phyloP scores from a whole-genome alignment of 345 rosid genomes.

The Sisymbrium altissimum region DNA sequence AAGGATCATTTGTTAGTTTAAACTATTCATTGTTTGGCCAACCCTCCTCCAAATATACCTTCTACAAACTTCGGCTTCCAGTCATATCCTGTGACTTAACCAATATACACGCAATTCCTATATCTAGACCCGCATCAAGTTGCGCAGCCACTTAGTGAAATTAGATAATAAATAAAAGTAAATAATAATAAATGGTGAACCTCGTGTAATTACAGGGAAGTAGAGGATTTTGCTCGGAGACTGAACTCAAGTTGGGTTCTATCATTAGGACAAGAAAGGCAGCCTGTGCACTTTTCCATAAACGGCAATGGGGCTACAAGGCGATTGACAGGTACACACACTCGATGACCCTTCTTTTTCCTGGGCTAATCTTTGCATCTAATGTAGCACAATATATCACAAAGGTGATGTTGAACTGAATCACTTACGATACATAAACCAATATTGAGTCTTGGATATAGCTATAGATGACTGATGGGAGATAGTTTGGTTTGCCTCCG shows the following conservation, averaged over 20 bases:
- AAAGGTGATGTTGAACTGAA: constrained; percentile 1
- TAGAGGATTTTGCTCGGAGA: constrained; percentile 91
- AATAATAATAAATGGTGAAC: background rate
- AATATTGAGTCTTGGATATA: constrained; percentile 1
- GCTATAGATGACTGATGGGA: constrained; percentile 27
- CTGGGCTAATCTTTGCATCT: background rate
- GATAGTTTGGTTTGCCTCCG: constrained; percentile 16
- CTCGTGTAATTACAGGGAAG: constrained; percentile 54
- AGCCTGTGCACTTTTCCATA: constrained; percentile 43
- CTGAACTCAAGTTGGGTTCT: constrained; percentile 82
- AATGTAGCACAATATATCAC: background rate
- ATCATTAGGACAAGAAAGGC: constrained; percentile 61
- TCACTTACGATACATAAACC: background rate
- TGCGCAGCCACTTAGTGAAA: background rate
- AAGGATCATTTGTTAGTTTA: background rate
- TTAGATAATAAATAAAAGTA: background rate
- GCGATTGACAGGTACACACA: constrained; percentile 48
- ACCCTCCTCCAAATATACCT: background rate
- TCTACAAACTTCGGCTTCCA: background rate
- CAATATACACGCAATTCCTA: background rate
- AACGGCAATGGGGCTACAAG: constrained; percentile 52
- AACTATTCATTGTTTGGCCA: background rate
- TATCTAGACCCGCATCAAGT: background rate
- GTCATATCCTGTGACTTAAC: background rate
- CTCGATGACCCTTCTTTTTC: background rate